Conservation (phyloP, 176 grass and related monocot genomes). For the Urochloa ruziziensis region DNA sequence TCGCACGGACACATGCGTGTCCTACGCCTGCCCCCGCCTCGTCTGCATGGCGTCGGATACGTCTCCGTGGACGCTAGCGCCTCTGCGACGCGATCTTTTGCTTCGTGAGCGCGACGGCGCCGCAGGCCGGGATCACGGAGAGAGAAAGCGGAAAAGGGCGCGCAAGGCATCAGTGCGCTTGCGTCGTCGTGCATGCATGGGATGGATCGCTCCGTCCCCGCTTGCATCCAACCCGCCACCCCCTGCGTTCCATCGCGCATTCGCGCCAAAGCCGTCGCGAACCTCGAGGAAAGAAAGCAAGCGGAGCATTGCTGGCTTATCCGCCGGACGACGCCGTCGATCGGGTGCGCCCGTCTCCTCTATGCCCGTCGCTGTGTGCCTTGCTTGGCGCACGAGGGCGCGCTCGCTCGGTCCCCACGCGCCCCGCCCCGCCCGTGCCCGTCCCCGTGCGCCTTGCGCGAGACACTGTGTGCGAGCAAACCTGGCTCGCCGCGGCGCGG, state of each 20-base stretch:
- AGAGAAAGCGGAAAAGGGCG: neutral
- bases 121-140: conserved; percentile 3
- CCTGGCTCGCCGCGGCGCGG: neutral
- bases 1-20: conserved; percentile 23
- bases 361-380: neutral
- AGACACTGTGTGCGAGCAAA: neutral
- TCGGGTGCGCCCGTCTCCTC: neutral
- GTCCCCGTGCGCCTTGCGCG: neutral
- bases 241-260: conserved; percentile 40
- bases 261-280: conserved; percentile 17
- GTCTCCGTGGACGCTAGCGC: conserved; percentile 2
- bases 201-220: neutral
- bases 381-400: neutral
- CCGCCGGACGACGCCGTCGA: neutral
- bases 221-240: no score
- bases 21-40: neutral
- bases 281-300: conserved; percentile 27
- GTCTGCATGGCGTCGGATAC: neutral
- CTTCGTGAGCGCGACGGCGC: neutral
- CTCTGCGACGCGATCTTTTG: conserved; percentile 49
- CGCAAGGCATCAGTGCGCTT: neutral
- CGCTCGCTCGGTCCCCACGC: neutral
- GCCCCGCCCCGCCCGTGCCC: neutral
- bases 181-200: neutral
- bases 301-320: neutral